phyloP scores from a whole-genome alignment of 208 protist genomes.

The Wallacemonas sp. region DNA sequence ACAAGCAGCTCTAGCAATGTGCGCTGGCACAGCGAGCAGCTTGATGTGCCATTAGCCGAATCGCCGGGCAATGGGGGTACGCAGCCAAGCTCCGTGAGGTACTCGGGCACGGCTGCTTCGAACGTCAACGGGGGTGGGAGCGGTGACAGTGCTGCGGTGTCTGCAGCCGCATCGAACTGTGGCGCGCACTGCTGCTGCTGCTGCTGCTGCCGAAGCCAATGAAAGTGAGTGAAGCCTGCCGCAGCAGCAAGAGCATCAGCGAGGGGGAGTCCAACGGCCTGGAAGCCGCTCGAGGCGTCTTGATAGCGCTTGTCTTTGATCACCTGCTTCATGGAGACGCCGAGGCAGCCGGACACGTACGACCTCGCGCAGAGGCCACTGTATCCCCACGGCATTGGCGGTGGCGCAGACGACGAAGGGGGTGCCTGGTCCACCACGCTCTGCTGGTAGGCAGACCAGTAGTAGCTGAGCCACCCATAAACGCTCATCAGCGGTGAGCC shows the following conservation, averaged over 20 bases:
- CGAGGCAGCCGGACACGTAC: slow-evolving; percentile 13
- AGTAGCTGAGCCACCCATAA: slow-evolving; percentile 26
- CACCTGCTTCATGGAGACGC: slow-evolving; percentile 8
- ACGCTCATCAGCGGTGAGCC: slow-evolving; percentile 18
- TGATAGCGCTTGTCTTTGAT: not conserved
- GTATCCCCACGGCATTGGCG: slow-evolving; percentile 25
- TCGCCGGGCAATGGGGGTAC: not conserved
- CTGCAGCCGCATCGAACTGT: not conserved
- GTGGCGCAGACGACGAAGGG: not conserved
- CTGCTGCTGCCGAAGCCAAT: not conserved
- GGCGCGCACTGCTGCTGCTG: not conserved
- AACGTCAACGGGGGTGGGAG: slow-evolving; percentile 2
- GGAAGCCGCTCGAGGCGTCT: slow-evolving; percentile 2
- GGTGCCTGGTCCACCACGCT: not conserved
- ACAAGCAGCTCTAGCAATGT: slow-evolving; percentile 6
- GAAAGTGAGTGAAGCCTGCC: slow-evolving; percentile 8
- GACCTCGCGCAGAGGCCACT: slow-evolving; percentile 20
- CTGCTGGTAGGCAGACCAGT: slow-evolving; percentile 12
- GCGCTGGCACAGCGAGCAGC: not conserved
- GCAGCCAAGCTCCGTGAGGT: slow-evolving; percentile 5
- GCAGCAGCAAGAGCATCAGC: slow-evolving; percentile 15
- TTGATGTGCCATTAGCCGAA: too few relatives aligned
- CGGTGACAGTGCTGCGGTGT: not conserved
- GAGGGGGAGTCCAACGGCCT: slow-evolving; percentile 7
- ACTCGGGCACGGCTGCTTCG: not conserved